Evolutionary conservation across 1,284 basidiomycete genomes (phyloP), one percentile per base, ranked within the genome.

Genomic region (Melampsora americana): DNA sequence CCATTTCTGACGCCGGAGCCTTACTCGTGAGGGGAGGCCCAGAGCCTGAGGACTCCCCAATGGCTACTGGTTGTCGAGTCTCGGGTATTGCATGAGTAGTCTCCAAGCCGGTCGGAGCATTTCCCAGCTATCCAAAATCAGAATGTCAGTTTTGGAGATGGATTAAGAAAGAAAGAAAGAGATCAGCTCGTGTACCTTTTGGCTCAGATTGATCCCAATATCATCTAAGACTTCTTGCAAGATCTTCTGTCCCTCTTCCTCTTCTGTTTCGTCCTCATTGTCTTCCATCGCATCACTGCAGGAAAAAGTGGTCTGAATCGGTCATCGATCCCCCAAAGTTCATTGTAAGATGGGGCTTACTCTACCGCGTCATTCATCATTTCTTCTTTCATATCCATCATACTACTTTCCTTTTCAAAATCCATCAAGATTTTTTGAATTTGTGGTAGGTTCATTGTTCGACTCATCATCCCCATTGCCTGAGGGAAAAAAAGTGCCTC

Each of bases 331-430:
- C 1, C 1, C 1, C 61, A 64, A 28, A 39, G 28, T 1, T n/a
- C 12, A 28, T 7, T 62, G 11, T 42, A 5, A 42, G 12, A 28
- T n/a, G 4, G 39, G 39, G 61, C 72, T 6, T 48, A 75, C 72
- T 99, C 96, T 11, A 99, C 91, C 0, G 95, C 92, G 78, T 99
- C 96, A 50, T 91, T 92, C 95, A 99, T 99, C 91, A 99, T 96
- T 83, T 97, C 95, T 84, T 98, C 96, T 84, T 98, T 99, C 96
- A 99, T 99, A 84, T 99, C 95, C 96, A 99, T 99, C 83, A 91
- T 92, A 12, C 91, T 89, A 79, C 90, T 95, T 84, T 99, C 96
- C 81, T 90, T 91, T 85, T 99, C 95, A 80, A 99, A 99, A 66
- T 99, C 95, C 80, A 90, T 92, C 91, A 99, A 94, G 82, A 99